Base-by-base conservation (phyloP, 805 yeast species). In the Kodamaea hsintzibuensis region DNA sequence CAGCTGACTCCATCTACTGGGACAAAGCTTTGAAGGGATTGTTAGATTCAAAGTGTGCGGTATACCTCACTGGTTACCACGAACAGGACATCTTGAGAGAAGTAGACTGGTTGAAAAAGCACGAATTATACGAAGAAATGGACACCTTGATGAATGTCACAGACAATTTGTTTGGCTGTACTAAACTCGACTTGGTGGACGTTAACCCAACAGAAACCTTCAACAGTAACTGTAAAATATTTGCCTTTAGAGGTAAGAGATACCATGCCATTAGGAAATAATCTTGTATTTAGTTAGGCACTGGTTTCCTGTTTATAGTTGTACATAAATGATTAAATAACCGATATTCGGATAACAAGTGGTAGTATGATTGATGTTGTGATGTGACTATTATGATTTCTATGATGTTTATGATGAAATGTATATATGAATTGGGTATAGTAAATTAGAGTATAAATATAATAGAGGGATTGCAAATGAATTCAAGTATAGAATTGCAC, bases 181-280 rank as follows among this genome's bases (percentile, higher is more conserved):
- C 97, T 17, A 92, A 92, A 73, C 89, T 97, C 89, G 98, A 95
- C 69, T 80, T 95, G 64, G 95, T 92, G 63, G 98, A 93, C 68
- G 73, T 84, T 57, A 84, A 91, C 68, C 98, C 98, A 18, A 93
- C 92, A 33, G 98, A 93, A 68, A 89, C 91, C 13, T 93, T 88
- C 78, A 96, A 89, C 75, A 88, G 89, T 67, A 95, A 95, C 76
- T 91, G 89, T 78, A 84, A 85, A 66, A 73, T 95, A 53, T 92
- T 91, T 71, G 99, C 93, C 9, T 82, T 92, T 71, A 85, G 99
- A 75, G 98, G 99, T 61, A 95, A 93, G 80, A 83, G 99, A 68
- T 95, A 95, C 74, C 98, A 92, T 64, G 96, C 97, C 42, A 79
- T 89, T 60, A 66, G 63, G 48, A 64, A 60, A 49, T 68, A 56